Evolutionary conservation across 495 filamentous ascomycete genomes (phyloP), one percentile per base, ranked within the genome.

Genomic region (Neurospora sp.): DNA sequence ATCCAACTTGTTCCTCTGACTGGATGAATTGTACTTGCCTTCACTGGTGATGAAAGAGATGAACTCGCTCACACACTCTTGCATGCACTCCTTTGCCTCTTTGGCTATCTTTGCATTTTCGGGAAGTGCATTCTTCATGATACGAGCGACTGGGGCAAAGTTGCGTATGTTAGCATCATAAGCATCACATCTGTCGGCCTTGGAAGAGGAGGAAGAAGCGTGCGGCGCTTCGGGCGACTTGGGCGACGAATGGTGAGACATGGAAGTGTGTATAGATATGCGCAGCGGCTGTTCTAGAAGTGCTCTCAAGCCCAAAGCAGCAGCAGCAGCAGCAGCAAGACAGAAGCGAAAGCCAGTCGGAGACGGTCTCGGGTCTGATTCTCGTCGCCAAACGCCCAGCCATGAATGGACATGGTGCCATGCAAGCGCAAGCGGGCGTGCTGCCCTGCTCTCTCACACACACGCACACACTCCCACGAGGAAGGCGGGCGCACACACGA

Each of bases 11-110:
- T 35, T 35, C 31, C 31, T 35, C 31, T 35, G 31, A 35, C 31
- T 35, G 31, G 31, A 4, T 35, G 31, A 35, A 35, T 74, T 27
- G 69, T 69, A 74, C 79, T 70, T 79, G 97, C 96, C 96, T 88
- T 99, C 96, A 81, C 94, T 98, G 38, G 96, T 99, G 82, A 99
- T 99, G 86, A 99, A 99, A 20, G 95, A 98, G 86, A 99, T 99
- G 83, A 98, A 99, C 87, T 99, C 96, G 91, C 94, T 98, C 74
- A 99, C 96, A 79, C 96, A 99, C 84, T 99, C 96, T 82, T 99
- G 96, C 96, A 99, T 98, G 84, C 96, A 99, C 81, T 99, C 96
- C 82, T 99, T 99, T 40, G 96, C 96, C 82, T 99, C 96, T 79
- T 99, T 99, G 53, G 96, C 96, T 75, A 99, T 99, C 86, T 99